Percentiles rank a stretch among this genome's conserved stretches.
Conservation (phyloP, 192 early-diverging fungal species). For the Physocladia obscura region DNA sequence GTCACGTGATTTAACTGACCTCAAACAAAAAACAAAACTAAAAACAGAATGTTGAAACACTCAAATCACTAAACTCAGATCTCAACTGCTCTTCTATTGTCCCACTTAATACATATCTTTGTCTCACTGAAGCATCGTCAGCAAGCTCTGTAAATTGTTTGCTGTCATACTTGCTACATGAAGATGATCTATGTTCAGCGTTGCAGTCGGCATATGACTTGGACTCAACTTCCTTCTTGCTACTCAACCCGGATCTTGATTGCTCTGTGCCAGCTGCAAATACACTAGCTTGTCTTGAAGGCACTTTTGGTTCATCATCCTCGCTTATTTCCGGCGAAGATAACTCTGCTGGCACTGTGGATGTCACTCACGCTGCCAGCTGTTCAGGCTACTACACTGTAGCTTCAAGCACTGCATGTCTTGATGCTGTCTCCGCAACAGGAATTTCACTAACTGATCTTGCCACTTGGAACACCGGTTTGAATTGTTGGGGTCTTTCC, state of each 20-base stretch:
- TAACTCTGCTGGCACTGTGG: not conserved
- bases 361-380: not conserved
- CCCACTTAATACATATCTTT: not conserved
- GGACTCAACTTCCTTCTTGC: not conserved
- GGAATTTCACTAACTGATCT: slow-evolving; percentile 14
- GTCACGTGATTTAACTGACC: not conserved
- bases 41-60: not conserved
- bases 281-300: not conserved
- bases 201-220: slow-evolving; percentile 3
- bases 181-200: slow-evolving; percentile 1
- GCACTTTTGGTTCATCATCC: not conserved
- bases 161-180: not conserved
- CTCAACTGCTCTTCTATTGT: slow-evolving; percentile 2
- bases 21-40: not conserved
- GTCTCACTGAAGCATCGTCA: not conserved
- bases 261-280: not conserved
- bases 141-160: not conserved
- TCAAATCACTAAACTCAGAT: not conserved
- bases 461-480: not conserved
- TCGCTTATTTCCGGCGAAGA: not conserved
- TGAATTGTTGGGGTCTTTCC: slow-evolving; percentile 18
- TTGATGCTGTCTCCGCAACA: not conserved
- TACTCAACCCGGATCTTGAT: not conserved
- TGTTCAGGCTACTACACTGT: not conserved
- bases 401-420: not conserved